These are phyloP conservation scores for Dalechampia spathulata DNA, from an alignment of 441 rosid genomes.

Conservation along the genomic window DNA sequence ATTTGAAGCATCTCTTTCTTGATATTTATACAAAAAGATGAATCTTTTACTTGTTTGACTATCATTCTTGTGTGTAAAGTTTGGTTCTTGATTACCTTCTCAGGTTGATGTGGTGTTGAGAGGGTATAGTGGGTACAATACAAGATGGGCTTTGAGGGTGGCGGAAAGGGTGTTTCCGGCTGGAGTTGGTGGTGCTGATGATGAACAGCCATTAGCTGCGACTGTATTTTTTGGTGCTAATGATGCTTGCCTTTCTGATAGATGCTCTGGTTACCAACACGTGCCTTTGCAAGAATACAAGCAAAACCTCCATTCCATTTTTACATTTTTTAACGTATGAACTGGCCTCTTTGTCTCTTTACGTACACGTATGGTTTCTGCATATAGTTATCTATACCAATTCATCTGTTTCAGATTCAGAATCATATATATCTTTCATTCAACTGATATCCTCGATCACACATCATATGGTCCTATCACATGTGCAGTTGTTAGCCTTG, in stretches of 20 bases:
- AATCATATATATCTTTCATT: no score
- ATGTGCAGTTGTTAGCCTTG: no score
- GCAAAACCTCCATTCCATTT: constrained; percentile 53
- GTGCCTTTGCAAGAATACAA: constrained; percentile 71
- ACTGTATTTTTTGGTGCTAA: constrained; percentile 91
- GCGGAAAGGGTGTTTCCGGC: constrained; percentile 62
- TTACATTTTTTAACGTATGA: constrained; percentile 60
- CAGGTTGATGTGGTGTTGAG: constrained; percentile 72
- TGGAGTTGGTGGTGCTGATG: constrained; percentile 21
- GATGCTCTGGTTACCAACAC: constrained; percentile 59
- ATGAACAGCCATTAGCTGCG: constrained; percentile 49
- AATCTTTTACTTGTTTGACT: no score
- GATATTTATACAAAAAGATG: no score
- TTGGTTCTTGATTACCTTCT: background rate
- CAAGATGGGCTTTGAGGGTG: constrained; percentile 79
- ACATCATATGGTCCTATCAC: no score
- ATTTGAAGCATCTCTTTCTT: no score
- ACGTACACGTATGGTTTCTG: no score
- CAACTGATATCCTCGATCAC: no score
- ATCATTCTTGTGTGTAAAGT: background rate
- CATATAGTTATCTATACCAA: no score
- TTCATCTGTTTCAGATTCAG: no score
- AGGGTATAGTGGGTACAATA: constrained; percentile 87
- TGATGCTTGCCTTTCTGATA: constrained; percentile 80
- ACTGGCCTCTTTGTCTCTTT: no score